These are phyloP conservation scores for Ogataea henricii DNA, from an alignment of 805 yeast species.

Conservation along the genomic window DNA sequence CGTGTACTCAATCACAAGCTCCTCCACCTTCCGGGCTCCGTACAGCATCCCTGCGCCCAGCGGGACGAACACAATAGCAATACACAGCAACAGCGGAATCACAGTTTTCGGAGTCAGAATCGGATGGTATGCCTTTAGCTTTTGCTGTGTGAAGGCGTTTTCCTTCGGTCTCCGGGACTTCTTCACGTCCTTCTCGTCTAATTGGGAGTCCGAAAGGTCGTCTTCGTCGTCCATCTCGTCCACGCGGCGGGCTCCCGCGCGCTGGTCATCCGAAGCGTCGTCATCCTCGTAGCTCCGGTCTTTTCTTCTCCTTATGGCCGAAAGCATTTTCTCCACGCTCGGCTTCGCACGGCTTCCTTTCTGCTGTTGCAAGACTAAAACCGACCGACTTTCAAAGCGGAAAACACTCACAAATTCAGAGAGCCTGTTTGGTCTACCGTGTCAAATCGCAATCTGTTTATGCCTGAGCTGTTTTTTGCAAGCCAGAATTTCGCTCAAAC, in stretches of 20 bases:
- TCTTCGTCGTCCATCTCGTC: constrained; percentile 38
- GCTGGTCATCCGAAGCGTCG: constrained; percentile 10
- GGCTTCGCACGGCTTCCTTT: background rate
- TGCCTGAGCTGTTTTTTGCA: constrained; percentile 2
- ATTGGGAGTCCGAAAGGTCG: constrained; percentile 47
- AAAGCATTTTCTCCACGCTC: constrained; percentile 12
- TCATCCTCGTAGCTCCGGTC: constrained; percentile 17
- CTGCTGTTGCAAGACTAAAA: background rate
- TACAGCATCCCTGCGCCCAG: constrained; percentile 83
- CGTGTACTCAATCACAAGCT: constrained; percentile 74
- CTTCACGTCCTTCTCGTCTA: constrained; percentile 38
- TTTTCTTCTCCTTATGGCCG: constrained; percentile 20
- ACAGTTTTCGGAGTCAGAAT: constrained; percentile 91
- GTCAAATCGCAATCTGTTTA: background rate
- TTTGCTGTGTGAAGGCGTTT: constrained; percentile 57
- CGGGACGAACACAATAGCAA: constrained; percentile 86
- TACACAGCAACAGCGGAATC: constrained; percentile 72
- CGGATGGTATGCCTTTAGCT: constrained; percentile 63
- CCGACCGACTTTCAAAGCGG: background rate
- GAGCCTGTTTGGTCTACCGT: background rate
- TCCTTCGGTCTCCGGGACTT: constrained; percentile 67
- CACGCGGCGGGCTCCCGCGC: constrained; percentile 1
- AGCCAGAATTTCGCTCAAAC: background rate
- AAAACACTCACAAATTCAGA: background rate
- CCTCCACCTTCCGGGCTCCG: constrained; percentile 76